Base-by-base conservation (phyloP, 2,329 filamentous ascomycete genomes). In the Pseudomassariella vexata region DNA sequence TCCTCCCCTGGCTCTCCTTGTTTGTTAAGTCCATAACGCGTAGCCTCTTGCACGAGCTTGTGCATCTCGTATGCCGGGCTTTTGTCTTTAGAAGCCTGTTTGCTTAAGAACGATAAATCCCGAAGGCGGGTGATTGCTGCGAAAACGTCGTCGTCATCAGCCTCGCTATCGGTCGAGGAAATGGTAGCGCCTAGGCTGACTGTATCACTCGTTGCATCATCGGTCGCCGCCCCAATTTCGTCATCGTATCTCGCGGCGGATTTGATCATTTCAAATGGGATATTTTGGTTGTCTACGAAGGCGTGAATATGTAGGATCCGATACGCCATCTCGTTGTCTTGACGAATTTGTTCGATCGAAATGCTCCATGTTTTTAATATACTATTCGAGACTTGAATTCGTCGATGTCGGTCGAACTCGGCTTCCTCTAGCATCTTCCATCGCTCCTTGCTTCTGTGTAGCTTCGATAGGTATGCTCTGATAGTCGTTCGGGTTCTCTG, bases 21-120 rank as follows among this genome's bases (percentile, higher is more conserved):
- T n/a, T n/a, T n/a, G n/a, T n/a, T n/a, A n/a, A n/a, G n/a, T n/a
- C n/a, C n/a, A n/a, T n/a, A n/a, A n/a, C n/a, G n/a, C n/a, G n/a
- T 32, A 11, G 49, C 52, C 28, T 53, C 47, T 28, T 55, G 50
- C 3, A 53, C 49, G 1, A 56, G 47, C 35, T 47, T 53, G 29
- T 57, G 50, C 39, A 57, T 48, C 32, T 57, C 46, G 32, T 53
- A 58, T 9, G 18, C 42, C 15, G 37, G 24, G 18, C 33, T 37
- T n/a, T n/a, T n/a, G n/a, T n/a, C n/a, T n/a, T n/a, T n/a, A n/a
- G n/a, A n/a, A n/a, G n/a, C n/a, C n/a, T n/a, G n/a, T n/a, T n/a
- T n/a, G n/a, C n/a, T n/a, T 1, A 61, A 30, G 29, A 62, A 60
- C 0, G 55, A 60, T 21, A 58, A 57, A 16, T 60, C 48, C 19